Evolutionary conservation across 2,329 filamentous ascomycete species (phyloP).

Genomic region (Zymoseptoria ardabiliae): DNA sequence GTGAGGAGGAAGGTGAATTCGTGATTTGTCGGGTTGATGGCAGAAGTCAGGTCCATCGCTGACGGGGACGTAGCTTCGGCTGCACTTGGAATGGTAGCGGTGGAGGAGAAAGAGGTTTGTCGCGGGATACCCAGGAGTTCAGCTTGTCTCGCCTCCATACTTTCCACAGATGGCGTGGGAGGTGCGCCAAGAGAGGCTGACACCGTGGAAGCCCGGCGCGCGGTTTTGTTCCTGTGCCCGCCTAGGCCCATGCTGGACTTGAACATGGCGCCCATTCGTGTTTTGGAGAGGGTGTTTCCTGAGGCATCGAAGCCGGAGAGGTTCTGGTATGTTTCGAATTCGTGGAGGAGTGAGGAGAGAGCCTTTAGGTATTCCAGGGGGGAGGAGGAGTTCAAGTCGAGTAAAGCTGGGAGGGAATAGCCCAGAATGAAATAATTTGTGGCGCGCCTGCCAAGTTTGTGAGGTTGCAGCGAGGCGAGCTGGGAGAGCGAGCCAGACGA

Average conservation of each 20-base stretch:
- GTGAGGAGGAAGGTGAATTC: conserved; percentile 85
- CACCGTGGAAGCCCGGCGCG: conserved; percentile 49
- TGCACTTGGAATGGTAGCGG: conserved; percentile 1
- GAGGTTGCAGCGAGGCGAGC: conserved; percentile 77
- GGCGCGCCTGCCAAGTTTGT: conserved; percentile 79
- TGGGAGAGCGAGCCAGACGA: conserved; percentile 70
- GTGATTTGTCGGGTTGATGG: conserved; percentile 60
- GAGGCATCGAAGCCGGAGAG: conserved; percentile 65
- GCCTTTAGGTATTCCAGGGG: conserved; percentile 80
- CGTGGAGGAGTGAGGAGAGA: conserved; percentile 73
- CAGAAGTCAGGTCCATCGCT: conserved; percentile 15
- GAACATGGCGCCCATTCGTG: conserved; percentile 56
- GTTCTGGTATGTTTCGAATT: conserved; percentile 91
- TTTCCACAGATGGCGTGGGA: neutral
- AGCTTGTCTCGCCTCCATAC: conserved; percentile 12
- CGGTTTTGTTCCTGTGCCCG: conserved; percentile 24
- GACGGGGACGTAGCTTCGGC: conserved; percentile 15
- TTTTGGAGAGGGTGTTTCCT: conserved; percentile 64
- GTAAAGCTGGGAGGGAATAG: conserved; percentile 78
- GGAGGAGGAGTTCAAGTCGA: conserved; percentile 76
- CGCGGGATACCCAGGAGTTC: conserved; percentile 18
- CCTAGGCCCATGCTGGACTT: conserved; percentile 37
- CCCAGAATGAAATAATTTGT: conserved; percentile 92
- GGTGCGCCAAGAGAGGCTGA: conserved; percentile 35
- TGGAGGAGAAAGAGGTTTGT: neutral